Conservation (phyloP, 1,284 basidiomycete species). For the Wallemia hederae region DNA sequence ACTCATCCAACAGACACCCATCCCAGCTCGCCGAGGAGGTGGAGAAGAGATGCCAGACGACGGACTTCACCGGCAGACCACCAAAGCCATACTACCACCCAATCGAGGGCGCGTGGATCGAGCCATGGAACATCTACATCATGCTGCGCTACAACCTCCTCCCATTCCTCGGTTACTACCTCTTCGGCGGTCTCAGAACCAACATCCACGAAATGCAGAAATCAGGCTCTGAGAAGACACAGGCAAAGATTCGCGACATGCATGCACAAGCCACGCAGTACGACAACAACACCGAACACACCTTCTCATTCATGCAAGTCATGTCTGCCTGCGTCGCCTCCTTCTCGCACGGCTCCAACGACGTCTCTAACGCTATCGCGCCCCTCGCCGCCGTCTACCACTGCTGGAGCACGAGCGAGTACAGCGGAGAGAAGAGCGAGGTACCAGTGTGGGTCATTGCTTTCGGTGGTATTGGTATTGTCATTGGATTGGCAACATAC, state of each 20-base stretch:
- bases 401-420: constrained; percentile 15
- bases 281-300: constrained; percentile 21
- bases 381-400: constrained; percentile 20
- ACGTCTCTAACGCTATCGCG: constrained; percentile 18
- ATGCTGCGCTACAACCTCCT: constrained; percentile 16
- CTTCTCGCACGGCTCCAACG: constrained; percentile 19
- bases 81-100: constrained; percentile 4
- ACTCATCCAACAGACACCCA: neutral
- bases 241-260: constrained; percentile 15
- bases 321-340: constrained; percentile 23
- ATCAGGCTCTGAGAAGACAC: constrained; percentile 13
- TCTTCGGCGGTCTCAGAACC: constrained; percentile 7
- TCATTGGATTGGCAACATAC: constrained; percentile 21
- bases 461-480: constrained; percentile 17
- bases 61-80: constrained; percentile 2
- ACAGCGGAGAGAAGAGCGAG: constrained; percentile 13
- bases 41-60: constrained; percentile 3
- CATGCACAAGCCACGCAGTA: constrained; percentile 18
- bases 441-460: constrained; percentile 21
- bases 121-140: constrained; percentile 19
- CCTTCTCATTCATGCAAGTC: constrained; percentile 23
- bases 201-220: constrained; percentile 18
- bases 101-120: constrained; percentile 11
- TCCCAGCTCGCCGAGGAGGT: constrained; percentile 5
- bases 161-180: constrained; percentile 6